Evolutionary conservation across 345 rosid species (phyloP).

Genomic region (Dipteronia sinensis): DNA sequence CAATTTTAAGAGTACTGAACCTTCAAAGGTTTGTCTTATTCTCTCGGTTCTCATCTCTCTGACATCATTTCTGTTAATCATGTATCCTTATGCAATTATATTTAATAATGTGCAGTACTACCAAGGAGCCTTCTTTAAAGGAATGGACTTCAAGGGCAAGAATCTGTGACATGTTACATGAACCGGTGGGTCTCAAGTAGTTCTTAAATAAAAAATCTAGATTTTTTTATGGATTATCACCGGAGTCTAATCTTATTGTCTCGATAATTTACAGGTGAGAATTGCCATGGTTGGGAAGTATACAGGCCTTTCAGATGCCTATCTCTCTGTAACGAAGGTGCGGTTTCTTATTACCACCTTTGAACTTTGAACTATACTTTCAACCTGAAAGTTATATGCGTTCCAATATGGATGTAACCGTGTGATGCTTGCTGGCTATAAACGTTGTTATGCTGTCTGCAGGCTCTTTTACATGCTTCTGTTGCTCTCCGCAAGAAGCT

Average conservation of each 20-base stretch:
- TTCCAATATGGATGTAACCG: not conserved
- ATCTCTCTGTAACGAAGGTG: slow-evolving; percentile 88
- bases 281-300: slow-evolving; percentile 98
- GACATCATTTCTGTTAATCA: not conserved
- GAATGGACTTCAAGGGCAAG: slow-evolving; percentile 78
- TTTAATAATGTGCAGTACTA: slow-evolving; percentile 44
- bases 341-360: slow-evolving; percentile 2
- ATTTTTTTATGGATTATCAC: slow-evolving; percentile 13
- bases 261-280: slow-evolving; percentile 58
- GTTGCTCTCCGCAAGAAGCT: slow-evolving; percentile 75
- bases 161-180: slow-evolving; percentile 62
- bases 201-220: not conserved
- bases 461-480: slow-evolving; percentile 98
- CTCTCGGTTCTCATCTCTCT: slow-evolving; percentile 5
- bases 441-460: slow-evolving; percentile 19
- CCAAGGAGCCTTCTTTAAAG: slow-evolving; percentile 64
- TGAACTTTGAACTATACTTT: not conserved
- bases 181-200: slow-evolving; percentile 53
- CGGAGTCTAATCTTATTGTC: slow-evolving; percentile 27
- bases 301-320: slow-evolving; percentile 84
- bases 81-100: slow-evolving; percentile 10
- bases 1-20: slow-evolving; percentile 72
- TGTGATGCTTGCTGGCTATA: not conserved
- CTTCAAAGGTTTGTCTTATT: slow-evolving; percentile 59
- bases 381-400: not conserved